Evolutionary conservation across 352 stramenopile species (phyloP), one percentile per base, ranked within the genome.

Genomic region (Globisporangium okanoganense): DNA sequence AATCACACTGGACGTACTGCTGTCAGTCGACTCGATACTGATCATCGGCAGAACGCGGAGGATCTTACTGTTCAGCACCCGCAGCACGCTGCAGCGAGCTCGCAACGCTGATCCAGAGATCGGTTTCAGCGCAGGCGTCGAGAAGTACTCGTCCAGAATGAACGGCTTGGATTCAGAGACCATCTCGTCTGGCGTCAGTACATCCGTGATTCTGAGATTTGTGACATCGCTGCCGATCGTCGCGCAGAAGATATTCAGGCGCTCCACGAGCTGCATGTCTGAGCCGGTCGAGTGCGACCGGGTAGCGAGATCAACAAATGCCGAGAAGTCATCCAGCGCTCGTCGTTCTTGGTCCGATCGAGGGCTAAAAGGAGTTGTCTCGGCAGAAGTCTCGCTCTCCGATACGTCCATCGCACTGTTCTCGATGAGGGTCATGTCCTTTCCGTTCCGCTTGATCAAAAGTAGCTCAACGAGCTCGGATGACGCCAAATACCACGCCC

Each of bases 401-500:
- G 80, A 84, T 49, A 90, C 64, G 44, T 91, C 82, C 54, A 76
- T 87, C 20, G 82, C 81, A 25, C 67, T 87, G 64, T 93, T 91
- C 51, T 93, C 81, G 29, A 93, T 76, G n/a, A 91, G 62, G 1
- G 82, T 93, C 81, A 95, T 92, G 60, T 96, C 87, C 56, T 94
- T 93, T 18, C 79, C 84, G n/a, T 78, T 75, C 22, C 87, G 79
- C 52, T 85, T 81, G 65, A 96, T 75, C 40, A 96, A 58, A 56
- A 95, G 64, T 12, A 96, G 67, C 52, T 95, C 87, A 1, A 72
- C 66, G 1, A 98, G 75, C 60, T 99, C 97, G 48, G 79, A 94
- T 65, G 96, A 72, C 44, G 96, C 90, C 80, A 94, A 98, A 66
- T 97, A 99, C 96, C 96, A 99, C 5, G 94, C 90, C 95, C 88